These are phyloP conservation scores for Smittium mucronatum DNA, from an alignment of 371 early-diverging fungal species.

Conservation along the genomic window DNA sequence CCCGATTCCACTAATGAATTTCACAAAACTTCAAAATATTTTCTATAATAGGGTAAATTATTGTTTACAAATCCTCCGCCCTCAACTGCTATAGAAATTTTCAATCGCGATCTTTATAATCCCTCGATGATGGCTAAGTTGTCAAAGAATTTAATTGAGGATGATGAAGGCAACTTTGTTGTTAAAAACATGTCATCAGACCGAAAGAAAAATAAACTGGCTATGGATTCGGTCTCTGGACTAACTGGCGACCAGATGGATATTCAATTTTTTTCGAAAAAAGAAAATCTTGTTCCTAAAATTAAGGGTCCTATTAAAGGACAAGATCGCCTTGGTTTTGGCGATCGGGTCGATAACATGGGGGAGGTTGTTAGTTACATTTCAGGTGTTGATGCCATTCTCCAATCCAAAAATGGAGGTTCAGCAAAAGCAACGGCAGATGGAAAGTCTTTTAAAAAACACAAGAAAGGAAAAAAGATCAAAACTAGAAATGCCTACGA, in stretches of 20 bases:
- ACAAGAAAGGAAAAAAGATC: slow-evolving; percentile 10
- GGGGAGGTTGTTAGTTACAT: slow-evolving; percentile 31
- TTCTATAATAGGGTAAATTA: slow-evolving; percentile 44
- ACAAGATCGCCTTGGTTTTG: neutral
- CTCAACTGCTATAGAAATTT: slow-evolving; percentile 33
- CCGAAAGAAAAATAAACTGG: slow-evolving; percentile 33
- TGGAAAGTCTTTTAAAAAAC: neutral
- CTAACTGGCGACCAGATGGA: slow-evolving; percentile 50
- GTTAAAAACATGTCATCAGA: slow-evolving; percentile 27
- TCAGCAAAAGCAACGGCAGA: neutral
- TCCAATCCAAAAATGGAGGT: slow-evolving; percentile 24
- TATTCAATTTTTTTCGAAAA: slow-evolving; percentile 45
- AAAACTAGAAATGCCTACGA: slow-evolving; percentile 10
- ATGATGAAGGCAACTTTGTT: slow-evolving; percentile 13
- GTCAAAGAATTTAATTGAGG: slow-evolving; percentile 21
- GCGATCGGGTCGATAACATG: slow-evolving; percentile 6
- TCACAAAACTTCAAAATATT: too few species aligned
- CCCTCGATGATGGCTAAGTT: slow-evolving; percentile 40
- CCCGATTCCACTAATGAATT: too few species aligned
- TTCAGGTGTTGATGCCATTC: slow-evolving; percentile 43
- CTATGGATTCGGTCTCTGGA: slow-evolving; percentile 29
- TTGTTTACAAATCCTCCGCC: slow-evolving; percentile 82
- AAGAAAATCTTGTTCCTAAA: slow-evolving; percentile 35
- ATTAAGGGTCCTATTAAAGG: slow-evolving; percentile 31
- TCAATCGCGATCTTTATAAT: slow-evolving; percentile 64